phyloP scores from a whole-genome alignment of 306 rosid genomes.

The Sphenostylis stenocarpa region DNA sequence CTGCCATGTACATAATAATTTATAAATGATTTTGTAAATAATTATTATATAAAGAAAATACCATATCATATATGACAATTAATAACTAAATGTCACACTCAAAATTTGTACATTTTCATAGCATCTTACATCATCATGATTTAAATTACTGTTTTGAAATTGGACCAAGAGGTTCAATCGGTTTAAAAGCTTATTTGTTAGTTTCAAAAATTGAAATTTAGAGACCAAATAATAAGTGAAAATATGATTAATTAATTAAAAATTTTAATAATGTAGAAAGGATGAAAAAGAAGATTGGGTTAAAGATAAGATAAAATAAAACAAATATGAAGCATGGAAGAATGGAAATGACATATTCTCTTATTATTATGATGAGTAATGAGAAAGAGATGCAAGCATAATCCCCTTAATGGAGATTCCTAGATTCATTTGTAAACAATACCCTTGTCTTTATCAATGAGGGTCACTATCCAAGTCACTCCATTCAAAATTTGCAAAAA shows the following conservation, averaged over 20 bases:
- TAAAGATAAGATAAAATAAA: not conserved
- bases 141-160: too few relatives aligned
- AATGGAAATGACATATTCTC: not conserved
- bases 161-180: too few relatives aligned
- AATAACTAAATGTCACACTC: too few relatives aligned
- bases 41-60: too few relatives aligned
- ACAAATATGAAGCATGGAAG: not conserved
- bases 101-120: too few relatives aligned
- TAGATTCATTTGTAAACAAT: conserved; percentile 24
- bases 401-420: conserved; percentile 1
- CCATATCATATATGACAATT: too few relatives aligned
- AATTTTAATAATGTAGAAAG: not conserved
- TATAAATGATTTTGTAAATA: too few relatives aligned
- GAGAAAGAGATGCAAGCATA: conserved; percentile 14
- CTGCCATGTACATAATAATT: not conserved
- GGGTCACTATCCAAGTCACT: conserved; percentile 7
- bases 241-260: too few relatives aligned
- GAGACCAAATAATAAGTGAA: too few relatives aligned
- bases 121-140: too few relatives aligned
- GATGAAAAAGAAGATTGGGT: not conserved
- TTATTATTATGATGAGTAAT: not conserved
- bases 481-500: conserved; percentile 3
- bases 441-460: conserved; percentile 22
- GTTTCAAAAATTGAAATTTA: too few relatives aligned
- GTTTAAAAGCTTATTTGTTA: too few relatives aligned